These are phyloP conservation scores for Tanacetum coccineum DNA, from an alignment of 129 eudicot genomes.

Conservation along the genomic window DNA sequence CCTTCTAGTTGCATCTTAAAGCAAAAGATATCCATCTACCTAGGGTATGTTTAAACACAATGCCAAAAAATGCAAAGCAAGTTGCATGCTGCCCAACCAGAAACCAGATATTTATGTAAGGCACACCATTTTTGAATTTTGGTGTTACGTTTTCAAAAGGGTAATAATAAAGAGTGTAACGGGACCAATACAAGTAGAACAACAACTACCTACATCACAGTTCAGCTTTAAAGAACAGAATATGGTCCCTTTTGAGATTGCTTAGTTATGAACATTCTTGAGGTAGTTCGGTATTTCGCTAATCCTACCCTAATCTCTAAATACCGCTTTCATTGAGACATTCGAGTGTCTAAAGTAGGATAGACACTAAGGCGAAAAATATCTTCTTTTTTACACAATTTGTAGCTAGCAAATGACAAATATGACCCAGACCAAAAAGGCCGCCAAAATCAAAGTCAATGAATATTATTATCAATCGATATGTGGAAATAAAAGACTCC, in stretches of 20 bases:
- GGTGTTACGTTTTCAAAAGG: not conserved
- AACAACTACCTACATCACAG: slow-evolving; percentile 5
- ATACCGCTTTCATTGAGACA: not conserved
- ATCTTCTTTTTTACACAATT: too few species aligned
- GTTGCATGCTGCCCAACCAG: slow-evolving; percentile 19
- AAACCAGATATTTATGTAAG: slow-evolving; percentile 17
- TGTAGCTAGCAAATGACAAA: not conserved
- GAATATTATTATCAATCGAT: slow-evolving; percentile 11
- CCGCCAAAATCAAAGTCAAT: not conserved
- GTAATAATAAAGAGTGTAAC: not conserved
- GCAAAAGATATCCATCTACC: not conserved
- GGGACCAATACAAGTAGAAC: not conserved
- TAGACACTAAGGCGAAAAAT: not conserved
- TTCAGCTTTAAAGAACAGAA: slow-evolving; percentile 8
- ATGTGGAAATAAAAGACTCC: slow-evolving; percentile 1
- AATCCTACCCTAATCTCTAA: not conserved
- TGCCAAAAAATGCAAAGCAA: slow-evolving; percentile 9
- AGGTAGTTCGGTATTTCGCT: not conserved
- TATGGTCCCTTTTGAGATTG: slow-evolving; percentile 18
- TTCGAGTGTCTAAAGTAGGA: not conserved
- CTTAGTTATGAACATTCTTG: not conserved
- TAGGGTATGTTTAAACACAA: not conserved
- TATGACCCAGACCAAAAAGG: not conserved
- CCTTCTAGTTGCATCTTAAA: not conserved
- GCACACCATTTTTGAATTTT: slow-evolving; percentile 23